Base-by-base conservation (phyloP, 345 rosid genomes). In the Jatropha curcas region DNA sequence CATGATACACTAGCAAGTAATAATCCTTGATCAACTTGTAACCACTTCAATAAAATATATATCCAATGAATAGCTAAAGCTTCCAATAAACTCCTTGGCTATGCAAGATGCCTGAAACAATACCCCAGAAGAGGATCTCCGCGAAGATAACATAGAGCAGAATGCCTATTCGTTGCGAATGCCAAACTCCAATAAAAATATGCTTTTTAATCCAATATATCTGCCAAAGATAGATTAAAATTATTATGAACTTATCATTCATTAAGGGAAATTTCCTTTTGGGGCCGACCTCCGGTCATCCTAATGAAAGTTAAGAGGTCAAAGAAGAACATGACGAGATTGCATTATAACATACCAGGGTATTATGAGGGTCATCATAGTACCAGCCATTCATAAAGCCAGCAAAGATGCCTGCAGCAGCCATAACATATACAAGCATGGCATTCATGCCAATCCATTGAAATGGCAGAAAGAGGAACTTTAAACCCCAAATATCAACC, bases 371-470 rank as follows among this genome's bases (percentile, higher is more conserved):
- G 65, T 92, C 85, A 24, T 80, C 74, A 34, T 84, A 87, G 76
- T 90, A 94, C 97, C 98, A 92, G 58, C 97, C 98, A 19, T 89
- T 92, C 39, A 94, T 73, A 76, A 94, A 94, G 53, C 86, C 97
- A 35, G 94, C 95, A 60, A 94, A 90, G 20, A 94, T 86, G 72
- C 92, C 95, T 83, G 83, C 97, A 50, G 97, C 98, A 68, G 97
- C 98, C 97, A 92, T 87, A 5, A 94, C 98, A 67, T 92, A 94
- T 33, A 94, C 98, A 24, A 94, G 80, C 97, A 94, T 92, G 1
- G 97, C 93, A 53, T 92, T 94, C 98, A 89, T 88, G 59, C 98
- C 97, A 31, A 92, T 94, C 97, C 98, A 92, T 82, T 87, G 68
- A 10, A 94, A 73, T 56, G 94, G 93, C 45, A 88, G 83, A 78